A percentile compares a stretch with the other conserved stretches of the same genome.
These are phyloP conservation scores for Podaxis pistillaris DNA, from an alignment of 768 basidiomycete genomes.

Conservation along the genomic window DNA sequence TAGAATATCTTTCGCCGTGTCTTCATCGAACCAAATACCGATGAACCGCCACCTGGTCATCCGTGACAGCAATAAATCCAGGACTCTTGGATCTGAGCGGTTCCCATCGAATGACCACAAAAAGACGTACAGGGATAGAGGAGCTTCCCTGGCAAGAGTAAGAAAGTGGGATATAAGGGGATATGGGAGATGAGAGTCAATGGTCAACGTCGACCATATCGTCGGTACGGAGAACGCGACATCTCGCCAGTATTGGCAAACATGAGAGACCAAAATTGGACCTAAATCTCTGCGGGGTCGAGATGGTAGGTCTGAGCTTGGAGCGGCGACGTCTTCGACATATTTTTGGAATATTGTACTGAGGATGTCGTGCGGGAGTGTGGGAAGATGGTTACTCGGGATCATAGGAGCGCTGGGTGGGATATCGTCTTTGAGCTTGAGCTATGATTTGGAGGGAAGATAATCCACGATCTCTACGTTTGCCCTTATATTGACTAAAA, in stretches of 20 bases:
- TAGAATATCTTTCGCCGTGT: not conserved
- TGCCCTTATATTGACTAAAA: too few species aligned
- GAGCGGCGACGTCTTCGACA: not conserved
- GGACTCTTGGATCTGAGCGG: not conserved
- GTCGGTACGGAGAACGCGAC: slow-evolving; percentile 9
- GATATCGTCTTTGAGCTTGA: not conserved
- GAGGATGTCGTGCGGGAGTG: slow-evolving; percentile 5
- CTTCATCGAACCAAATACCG: slow-evolving; percentile 9
- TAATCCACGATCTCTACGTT: too few species aligned
- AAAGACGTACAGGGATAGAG: not conserved
- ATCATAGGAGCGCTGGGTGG: not conserved
- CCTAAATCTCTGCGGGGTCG: not conserved
- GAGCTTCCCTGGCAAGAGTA: not conserved
- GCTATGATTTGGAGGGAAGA: too few species aligned
- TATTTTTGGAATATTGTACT: not conserved
- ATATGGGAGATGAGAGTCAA: not conserved
- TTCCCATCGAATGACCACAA: not conserved
- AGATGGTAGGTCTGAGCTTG: not conserved
- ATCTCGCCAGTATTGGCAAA: slow-evolving; percentile 13
- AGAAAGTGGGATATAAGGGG: slow-evolving; percentile 8
- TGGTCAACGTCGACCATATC: not conserved
- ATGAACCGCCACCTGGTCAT: not conserved
- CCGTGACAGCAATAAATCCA: not conserved
- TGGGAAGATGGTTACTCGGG: not conserved
- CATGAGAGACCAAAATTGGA: slow-evolving; percentile 3